phyloP scores from a whole-genome alignment of 805 yeast genomes.

The Yamadazyma nakazawae region DNA sequence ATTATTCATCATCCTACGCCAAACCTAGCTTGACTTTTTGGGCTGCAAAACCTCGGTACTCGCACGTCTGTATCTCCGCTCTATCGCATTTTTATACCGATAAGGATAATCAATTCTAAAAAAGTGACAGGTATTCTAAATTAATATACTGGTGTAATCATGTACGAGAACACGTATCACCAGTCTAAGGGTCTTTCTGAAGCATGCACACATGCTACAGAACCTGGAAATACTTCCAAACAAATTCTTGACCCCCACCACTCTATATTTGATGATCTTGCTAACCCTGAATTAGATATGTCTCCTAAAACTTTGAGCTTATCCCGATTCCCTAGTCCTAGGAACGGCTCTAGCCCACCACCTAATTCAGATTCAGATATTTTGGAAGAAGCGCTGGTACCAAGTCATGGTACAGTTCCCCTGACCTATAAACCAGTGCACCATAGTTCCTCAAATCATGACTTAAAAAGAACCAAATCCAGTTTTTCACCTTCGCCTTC shows the following conservation, averaged over 20 bases:
- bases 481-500: not conserved
- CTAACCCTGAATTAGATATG: constrained; percentile 40
- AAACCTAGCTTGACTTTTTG: not conserved
- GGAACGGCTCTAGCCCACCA: not conserved
- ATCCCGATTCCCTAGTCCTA: constrained; percentile 12
- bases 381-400: not conserved
- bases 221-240: constrained; percentile 6
- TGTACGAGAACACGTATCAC: not conserved
- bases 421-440: not conserved
- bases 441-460: not conserved
- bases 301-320: constrained; percentile 11
- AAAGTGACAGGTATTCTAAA: not conserved
- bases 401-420: not conserved
- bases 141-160: not conserved
- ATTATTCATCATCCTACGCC: not conserved
- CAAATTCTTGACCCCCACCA: constrained; percentile 35
- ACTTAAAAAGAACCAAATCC: not conserved
- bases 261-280: constrained; percentile 37
- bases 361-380: not conserved
- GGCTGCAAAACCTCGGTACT: not conserved
- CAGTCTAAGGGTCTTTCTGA: not conserved
- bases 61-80: not conserved
- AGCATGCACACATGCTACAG: not conserved
- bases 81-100: not conserved
- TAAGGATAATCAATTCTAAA: not conserved